Evolutionary conservation across 2,329 filamentous ascomycete genomes (phyloP), one percentile per base, ranked within the genome.

Genomic region (Pyricularia sp.): DNA sequence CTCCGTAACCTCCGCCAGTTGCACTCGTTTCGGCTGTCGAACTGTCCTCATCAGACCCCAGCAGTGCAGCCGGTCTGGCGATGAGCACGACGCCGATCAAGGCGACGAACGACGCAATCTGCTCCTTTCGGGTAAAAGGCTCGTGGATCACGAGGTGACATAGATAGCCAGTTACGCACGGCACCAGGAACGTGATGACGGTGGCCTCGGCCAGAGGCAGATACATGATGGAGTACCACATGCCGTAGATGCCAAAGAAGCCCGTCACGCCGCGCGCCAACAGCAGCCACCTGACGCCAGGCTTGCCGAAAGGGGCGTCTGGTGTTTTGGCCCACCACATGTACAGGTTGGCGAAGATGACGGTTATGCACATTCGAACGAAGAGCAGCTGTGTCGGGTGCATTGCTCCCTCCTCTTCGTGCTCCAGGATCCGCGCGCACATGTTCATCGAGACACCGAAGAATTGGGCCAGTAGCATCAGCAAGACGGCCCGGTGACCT

Each of bases 401-500:
- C 79, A 96, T 88, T 10, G 28, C 31, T 2, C 85, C 85, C 61
- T 86, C 81, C 65, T 84, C 88, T 68, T 89, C 80, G 22, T 88
- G 80, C 73, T 96, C 90, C 53, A 96, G 78, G 12, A 93, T 74
- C 24, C 91, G 82, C 0, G 91, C 90, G 55, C 86, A 86, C 10
- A 96, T 84, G 73, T 94, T 96, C 93, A 96, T 96, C 64, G 90
- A 75, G 0, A 88, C 87, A 1, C 88, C 91, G 70, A 96, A 96
- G 44, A 94, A 78, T 74, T 96, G 91, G 0, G 91, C 84, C 2
- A 88, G 67, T 22, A 92, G 78, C 59, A 96, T 90, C 60, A 92
- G 79, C 26, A 88, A 57, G 24, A 93, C 82, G 1, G 90, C 89
- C 69, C 88, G 87, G 71, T 94, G 92, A 64, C 79, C 77, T 4